Evolutionary conservation across 441 rosid genomes (phyloP).

Genomic region (Biscutella laevigata): DNA sequence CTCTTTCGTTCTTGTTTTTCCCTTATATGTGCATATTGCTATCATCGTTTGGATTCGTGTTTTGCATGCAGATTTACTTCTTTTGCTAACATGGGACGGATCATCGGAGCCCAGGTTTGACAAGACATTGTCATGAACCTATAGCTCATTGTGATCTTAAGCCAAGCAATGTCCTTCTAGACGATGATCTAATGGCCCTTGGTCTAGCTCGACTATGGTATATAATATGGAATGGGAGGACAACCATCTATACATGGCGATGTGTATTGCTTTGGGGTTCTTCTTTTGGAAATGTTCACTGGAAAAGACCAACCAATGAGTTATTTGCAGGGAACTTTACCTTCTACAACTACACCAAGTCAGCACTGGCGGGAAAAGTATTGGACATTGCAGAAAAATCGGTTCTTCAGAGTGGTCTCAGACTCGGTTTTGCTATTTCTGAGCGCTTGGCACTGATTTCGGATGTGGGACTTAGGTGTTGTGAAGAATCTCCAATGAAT

Average conservation of each 20-base stretch:
- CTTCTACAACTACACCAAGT: conserved; percentile 7
- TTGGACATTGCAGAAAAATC: conserved; percentile 1
- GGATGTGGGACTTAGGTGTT: conserved; percentile 19
- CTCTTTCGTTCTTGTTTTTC: too few species aligned
- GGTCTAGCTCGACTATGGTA: too few species aligned
- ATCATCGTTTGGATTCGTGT: too few species aligned
- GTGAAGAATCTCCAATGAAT: conserved; percentile 7
- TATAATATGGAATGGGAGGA: conserved; percentile 28
- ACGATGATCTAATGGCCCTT: too few species aligned
- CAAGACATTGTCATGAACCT: too few species aligned
- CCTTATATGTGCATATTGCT: too few species aligned
- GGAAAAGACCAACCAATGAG: conserved; percentile 26
- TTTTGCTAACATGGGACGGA: too few species aligned
- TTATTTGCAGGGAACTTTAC: conserved; percentile 11
- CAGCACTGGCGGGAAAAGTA: background rate
- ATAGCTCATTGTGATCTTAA: too few species aligned
- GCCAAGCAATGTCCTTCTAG: too few species aligned
- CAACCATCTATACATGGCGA: conserved; percentile 22
- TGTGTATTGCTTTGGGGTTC: conserved; percentile 26
- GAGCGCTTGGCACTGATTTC: conserved; percentile 3
- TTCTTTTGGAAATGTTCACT: conserved; percentile 26
- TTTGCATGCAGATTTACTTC: too few species aligned
- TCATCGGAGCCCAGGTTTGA: too few species aligned
- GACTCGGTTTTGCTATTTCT: background rate
- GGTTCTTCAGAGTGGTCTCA: background rate